These are phyloP conservation scores for Paecilomyces sp. DNA, from an alignment of 2,329 filamentous ascomycete genomes.

Conservation along the genomic window DNA sequence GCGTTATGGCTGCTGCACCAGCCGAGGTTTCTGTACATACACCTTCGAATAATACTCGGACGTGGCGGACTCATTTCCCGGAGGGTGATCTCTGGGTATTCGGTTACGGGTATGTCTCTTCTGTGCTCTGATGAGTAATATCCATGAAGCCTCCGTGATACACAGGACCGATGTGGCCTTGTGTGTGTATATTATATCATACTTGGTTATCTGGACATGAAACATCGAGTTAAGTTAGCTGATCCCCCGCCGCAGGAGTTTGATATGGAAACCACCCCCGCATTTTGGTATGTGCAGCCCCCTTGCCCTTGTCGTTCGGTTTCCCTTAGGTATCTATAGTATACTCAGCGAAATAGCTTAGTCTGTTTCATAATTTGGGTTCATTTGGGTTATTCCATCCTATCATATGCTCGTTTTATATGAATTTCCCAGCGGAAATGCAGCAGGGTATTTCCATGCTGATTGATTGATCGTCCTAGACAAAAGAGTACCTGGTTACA, in stretches of 20 bases:
- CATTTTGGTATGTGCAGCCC: slow-evolving; percentile 65
- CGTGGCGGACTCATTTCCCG: slow-evolving; percentile 39
- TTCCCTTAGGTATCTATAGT: neutral
- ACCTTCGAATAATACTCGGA: slow-evolving; percentile 21
- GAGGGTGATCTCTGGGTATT: slow-evolving; percentile 84
- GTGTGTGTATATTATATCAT: neutral
- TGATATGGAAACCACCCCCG: slow-evolving; percentile 98
- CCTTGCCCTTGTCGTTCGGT: neutral
- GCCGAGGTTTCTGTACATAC: slow-evolving; percentile 12
- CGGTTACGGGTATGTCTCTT: slow-evolving; percentile 72
- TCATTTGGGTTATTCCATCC: neutral
- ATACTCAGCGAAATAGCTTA: neutral
- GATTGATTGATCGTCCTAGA: slow-evolving; percentile 46
- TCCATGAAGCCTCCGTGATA: neutral
- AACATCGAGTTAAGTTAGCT: neutral
- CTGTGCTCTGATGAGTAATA: neutral
- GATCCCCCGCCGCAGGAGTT: slow-evolving; percentile 54
- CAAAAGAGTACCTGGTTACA: slow-evolving; percentile 76
- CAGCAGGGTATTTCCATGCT: neutral
- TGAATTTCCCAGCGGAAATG: neutral
- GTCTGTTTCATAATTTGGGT: neutral
- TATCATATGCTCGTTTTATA: neutral
- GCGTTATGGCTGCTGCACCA: slow-evolving; percentile 9
- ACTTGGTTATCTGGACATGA: neutral
- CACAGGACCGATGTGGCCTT: neutral